A percentile compares a stretch with the other conserved stretches of the same genome.
Conservation (phyloP, 2,329 filamentous ascomycete species). For the Trichoderma endophyticum region DNA sequence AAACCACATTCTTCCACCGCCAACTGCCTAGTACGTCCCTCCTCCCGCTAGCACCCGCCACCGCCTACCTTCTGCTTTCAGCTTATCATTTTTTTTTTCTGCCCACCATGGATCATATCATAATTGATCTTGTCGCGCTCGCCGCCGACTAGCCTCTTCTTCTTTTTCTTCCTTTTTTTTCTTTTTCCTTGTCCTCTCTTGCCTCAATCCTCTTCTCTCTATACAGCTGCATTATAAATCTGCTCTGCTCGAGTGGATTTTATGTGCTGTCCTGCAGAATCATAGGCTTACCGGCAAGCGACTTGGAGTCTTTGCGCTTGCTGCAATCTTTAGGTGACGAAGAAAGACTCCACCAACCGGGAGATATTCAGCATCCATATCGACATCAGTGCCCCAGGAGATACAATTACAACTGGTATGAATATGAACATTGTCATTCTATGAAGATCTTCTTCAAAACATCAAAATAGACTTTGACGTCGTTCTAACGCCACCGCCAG, state of each 20-base stretch:
- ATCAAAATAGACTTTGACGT: not conserved
- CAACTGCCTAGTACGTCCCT: slow-evolving; percentile 4
- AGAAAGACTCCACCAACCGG: slow-evolving; percentile 52
- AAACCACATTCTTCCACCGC: not conserved
- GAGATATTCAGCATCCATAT: not conserved
- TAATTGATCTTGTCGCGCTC: not conserved
- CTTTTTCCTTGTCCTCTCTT: not conserved
- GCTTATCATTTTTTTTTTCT: slow-evolving; percentile 10
- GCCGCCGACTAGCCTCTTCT: not conserved
- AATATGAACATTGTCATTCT: not conserved
- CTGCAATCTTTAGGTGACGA: slow-evolving; percentile 42
- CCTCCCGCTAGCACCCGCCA: not conserved
- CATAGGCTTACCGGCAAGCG: slow-evolving; percentile 52
- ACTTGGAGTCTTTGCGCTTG: slow-evolving; percentile 68
- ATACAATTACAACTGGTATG: not conserved
- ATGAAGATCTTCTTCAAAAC: not conserved
- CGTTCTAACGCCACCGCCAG: not conserved
- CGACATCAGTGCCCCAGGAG: not conserved
- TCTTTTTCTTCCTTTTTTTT: not conserved
- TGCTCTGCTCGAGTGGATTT: slow-evolving; percentile 7
- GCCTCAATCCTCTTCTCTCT: not conserved
- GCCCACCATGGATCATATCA: not conserved
- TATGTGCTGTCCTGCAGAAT: slow-evolving; percentile 41
- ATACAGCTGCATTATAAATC: slow-evolving; percentile 20
- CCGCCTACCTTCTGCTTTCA: slow-evolving; percentile 12